phyloP scores from a whole-genome alignment of 768 basidiomycete species.

The Termitomyces sp. region DNA sequence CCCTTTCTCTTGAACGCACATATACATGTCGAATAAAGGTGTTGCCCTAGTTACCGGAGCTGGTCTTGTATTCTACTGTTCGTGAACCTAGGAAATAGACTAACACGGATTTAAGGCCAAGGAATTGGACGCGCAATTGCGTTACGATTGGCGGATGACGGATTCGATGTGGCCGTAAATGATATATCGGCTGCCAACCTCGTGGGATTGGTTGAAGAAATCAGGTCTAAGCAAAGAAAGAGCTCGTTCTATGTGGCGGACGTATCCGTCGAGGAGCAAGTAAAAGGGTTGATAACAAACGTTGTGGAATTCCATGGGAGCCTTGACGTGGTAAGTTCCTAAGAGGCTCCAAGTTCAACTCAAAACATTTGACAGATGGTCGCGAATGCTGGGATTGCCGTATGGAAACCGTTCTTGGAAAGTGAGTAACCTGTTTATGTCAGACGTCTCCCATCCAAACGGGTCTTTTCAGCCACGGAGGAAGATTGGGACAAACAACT shows the following conservation, averaged over 20 bases:
- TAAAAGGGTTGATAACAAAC: constrained; percentile 14
- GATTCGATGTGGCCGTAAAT: constrained; percentile 16
- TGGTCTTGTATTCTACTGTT: not conserved
- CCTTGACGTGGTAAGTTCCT: constrained; percentile 26
- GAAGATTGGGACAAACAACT: constrained; percentile 36
- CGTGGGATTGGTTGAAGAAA: constrained; percentile 11
- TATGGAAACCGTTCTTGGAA: constrained; percentile 13
- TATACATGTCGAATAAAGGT: constrained; percentile 9
- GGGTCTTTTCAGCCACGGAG: constrained; percentile 20
- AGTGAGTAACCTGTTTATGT: constrained; percentile 4
- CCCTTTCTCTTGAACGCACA: not conserved
- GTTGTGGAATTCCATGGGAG: constrained; percentile 15
- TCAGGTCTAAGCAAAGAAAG: constrained; percentile 15
- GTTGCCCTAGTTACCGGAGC: constrained; percentile 13
- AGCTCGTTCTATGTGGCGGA: constrained; percentile 14
- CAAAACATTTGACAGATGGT: constrained; percentile 22
- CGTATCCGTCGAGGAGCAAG: constrained; percentile 17
- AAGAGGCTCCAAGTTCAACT: not conserved
- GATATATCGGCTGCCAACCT: constrained; percentile 28
- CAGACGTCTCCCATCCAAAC: not conserved
- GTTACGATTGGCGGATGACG: constrained; percentile 15
- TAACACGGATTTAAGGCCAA: constrained; percentile 1
- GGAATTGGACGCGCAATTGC: constrained; percentile 18
- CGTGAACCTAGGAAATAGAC: not conserved
- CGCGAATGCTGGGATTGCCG: constrained; percentile 24